Evolutionary conservation across 2,329 filamentous ascomycete genomes (phyloP), one percentile per base, ranked within the genome.

Genomic region (Pestalotiopsis sp.): DNA sequence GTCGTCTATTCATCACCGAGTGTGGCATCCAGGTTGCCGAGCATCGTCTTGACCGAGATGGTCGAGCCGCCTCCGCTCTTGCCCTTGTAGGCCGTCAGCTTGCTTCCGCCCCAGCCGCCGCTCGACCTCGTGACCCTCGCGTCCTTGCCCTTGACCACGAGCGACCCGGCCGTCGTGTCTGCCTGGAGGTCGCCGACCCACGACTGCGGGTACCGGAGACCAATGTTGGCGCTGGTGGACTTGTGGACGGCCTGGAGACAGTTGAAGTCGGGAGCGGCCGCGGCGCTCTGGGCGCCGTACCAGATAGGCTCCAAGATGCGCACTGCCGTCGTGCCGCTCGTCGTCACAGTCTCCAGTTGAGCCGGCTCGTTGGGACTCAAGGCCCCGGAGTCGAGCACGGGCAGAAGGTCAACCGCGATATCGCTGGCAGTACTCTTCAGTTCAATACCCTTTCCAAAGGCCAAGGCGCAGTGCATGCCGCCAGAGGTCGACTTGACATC

Each of bases 171-270:
- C 17, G 83, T 75, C 20, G 80, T 79, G 68, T 78, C 67, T 13
- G 82, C 79, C 10, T 69, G 69, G 40, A 87, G 74, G 22, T 71
- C 70, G 14, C 86, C 86, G 70, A 83, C 81, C 86, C 86, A 88
- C 2, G 80, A 76, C 24, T 72, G 72, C 0, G 86, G 86, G 70
- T 86, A 87, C 17, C 64, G 69, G 24, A 88, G 75, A 14, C 71
- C 72, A 61, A 86, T 71, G 39, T 73, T 62, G 6, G 84, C 85
- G 66, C 82, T 84, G 10, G 84, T 80, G 55, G 82, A 81, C 24
- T 68, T 75, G 75, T 88, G 85, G 6, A 71, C 70, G 2, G 81
- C 80, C 44, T 75, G 71, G 4, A 88, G 75, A 38, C 75, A 73
- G 61, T 76, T 76, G 71, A 73, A 84, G 67, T 30, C 73, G 70